A percentile compares a stretch with the other conserved stretches of the same genome.
These are phyloP conservation scores for Blastomyces parvus DNA, from an alignment of 2,329 filamentous ascomycete species.

Conservation along the genomic window DNA sequence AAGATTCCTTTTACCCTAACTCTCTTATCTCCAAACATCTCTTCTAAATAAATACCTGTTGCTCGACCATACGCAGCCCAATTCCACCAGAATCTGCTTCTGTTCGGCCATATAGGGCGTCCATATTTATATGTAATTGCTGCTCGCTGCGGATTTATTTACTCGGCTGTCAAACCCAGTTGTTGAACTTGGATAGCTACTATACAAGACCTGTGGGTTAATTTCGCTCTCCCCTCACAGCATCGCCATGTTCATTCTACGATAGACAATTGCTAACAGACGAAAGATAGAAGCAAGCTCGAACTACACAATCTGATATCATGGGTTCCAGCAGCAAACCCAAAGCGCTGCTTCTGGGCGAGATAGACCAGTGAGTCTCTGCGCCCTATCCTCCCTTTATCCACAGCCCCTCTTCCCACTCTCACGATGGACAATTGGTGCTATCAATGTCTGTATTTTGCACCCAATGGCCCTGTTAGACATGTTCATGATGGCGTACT, in stretches of 20 bases:
- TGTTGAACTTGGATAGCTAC: not conserved
- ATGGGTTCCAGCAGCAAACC: constrained; percentile 34
- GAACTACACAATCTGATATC: not conserved
- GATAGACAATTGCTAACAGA: not conserved
- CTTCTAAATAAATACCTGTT: not conserved
- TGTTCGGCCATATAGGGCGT: not conserved
- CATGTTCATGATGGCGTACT: not conserved
- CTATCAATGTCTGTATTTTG: not conserved
- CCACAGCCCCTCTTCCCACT: not conserved
- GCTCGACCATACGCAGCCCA: not conserved
- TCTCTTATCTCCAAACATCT: not conserved
- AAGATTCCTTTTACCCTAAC: not conserved
- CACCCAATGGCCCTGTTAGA: not conserved
- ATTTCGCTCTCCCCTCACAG: not conserved
- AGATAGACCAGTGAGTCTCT: constrained; percentile 51
- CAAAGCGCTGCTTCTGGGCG: constrained; percentile 54
- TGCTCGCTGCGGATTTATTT: not conserved
- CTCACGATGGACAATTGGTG: not conserved
- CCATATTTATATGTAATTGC: not conserved
- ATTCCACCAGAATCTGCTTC: not conserved
- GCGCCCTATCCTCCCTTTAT: not conserved
- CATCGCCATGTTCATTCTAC: not conserved
- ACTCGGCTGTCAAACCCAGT: not conserved
- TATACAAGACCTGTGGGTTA: not conserved
- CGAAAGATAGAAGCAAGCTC: not conserved